phyloP scores from a whole-genome alignment of 73 alveolate species.

The Breviolum minutum region DNA sequence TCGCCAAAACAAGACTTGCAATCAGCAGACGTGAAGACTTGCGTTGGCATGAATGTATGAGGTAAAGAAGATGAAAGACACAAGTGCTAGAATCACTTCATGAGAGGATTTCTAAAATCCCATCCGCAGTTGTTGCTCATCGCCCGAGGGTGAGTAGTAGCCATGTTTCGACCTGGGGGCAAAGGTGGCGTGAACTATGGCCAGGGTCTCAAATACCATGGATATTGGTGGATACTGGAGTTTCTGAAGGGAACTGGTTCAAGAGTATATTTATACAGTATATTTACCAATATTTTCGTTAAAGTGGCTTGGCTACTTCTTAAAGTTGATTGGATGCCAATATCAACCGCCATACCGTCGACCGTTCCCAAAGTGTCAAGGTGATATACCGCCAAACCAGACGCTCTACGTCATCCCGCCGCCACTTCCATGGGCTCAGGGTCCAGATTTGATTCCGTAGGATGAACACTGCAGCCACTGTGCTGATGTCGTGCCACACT shows the following conservation, averaged over 20 bases:
- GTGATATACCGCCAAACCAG: constrained; percentile 93
- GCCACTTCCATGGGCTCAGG: neutral
- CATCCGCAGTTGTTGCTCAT: constrained; percentile 30
- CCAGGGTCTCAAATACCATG: neutral
- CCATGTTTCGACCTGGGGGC: constrained; percentile 91
- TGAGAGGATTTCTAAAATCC: no score
- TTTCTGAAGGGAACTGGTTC: neutral
- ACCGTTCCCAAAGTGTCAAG: no score
- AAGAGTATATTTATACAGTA: neutral
- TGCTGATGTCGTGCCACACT: neutral
- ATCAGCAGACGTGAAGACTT: no score
- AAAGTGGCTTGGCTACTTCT: neutral
- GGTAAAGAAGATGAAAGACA: no score
- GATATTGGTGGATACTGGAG: neutral
- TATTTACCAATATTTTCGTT: neutral
- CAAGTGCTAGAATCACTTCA: no score
- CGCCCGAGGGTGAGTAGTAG: constrained; percentile 56
- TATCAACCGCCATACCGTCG: no score
- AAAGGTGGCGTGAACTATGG: constrained; percentile 89
- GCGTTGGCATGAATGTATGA: no score
- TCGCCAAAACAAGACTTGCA: no score
- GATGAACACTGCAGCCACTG: no score
- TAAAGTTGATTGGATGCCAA: no score
- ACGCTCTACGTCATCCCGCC: constrained; percentile 46
- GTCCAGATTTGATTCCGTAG: no score